phyloP scores from a whole-genome alignment of 2,329 filamentous ascomycete species.

The Camillea tinctor region DNA sequence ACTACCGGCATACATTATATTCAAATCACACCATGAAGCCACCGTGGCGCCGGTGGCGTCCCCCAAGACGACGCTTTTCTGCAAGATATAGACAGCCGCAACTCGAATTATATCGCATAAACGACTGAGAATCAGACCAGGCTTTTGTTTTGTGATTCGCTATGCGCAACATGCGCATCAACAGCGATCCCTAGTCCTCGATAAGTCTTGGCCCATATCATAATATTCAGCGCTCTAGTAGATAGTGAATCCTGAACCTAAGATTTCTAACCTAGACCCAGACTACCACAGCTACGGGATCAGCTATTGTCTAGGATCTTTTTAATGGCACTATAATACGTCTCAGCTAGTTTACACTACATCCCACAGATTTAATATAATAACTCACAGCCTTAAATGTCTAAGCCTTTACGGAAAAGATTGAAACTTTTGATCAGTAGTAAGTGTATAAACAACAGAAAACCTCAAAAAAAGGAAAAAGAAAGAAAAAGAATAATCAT shows the following conservation, averaged over 20 bases:
- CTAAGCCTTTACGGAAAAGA: too few relatives aligned
- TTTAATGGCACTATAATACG: neutral
- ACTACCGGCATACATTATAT: neutral
- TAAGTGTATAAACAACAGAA: neutral
- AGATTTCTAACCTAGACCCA: neutral
- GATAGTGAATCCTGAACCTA: neutral
- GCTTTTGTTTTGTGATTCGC: neutral
- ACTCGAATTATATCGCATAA: neutral
- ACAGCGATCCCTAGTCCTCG: neutral
- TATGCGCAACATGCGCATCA: neutral
- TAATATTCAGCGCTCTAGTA: neutral
- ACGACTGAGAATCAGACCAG: neutral
- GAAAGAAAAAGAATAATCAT: neutral
- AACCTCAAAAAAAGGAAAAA: neutral
- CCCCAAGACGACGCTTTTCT: neutral
- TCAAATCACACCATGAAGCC: neutral
- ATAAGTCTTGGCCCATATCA: neutral
- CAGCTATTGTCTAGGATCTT: conserved; percentile 1
- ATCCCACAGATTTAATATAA: too few relatives aligned
- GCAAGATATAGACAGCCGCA: neutral
- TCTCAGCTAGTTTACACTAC: neutral
- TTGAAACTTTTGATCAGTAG: neutral
- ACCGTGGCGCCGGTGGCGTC: neutral
- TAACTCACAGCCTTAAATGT: too few relatives aligned
- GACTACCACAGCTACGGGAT: conserved; percentile 2